A percentile compares a stretch with the other conserved stretches of the same genome.
Conservation (phyloP, 139 green algal species). For the Trebouxia sp. region DNA sequence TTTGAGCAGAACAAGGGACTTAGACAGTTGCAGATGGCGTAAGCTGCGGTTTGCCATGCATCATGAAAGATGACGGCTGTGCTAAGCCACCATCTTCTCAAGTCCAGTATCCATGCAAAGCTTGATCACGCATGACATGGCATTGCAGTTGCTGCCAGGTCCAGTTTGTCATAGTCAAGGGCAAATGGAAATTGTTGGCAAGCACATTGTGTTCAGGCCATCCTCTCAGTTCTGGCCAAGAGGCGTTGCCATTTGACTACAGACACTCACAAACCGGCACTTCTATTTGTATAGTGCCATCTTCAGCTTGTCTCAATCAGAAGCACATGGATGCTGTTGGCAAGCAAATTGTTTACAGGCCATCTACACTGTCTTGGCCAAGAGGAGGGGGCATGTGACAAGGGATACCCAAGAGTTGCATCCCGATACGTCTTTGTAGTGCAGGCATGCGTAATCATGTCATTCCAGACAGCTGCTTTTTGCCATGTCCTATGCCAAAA, state of each 20-base stretch:
- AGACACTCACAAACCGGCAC: constrained; percentile 83
- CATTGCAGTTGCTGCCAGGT: too few relatives aligned
- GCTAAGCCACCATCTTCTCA: too few relatives aligned
- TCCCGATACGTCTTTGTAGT: constrained; percentile 88
- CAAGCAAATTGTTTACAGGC: constrained; percentile 90
- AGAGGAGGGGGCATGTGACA: constrained; percentile 91
- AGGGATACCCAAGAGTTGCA: constrained; percentile 82
- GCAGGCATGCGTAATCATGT: constrained; percentile 74
- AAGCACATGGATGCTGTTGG: too few relatives aligned
- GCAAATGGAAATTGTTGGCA: too few relatives aligned
- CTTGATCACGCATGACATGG: too few relatives aligned
- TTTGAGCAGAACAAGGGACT: too few relatives aligned
- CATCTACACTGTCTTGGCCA: constrained; percentile 96
- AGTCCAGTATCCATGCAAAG: too few relatives aligned
- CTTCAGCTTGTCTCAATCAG: too few relatives aligned
- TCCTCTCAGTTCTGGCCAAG: constrained; percentile 96
- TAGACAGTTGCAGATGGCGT: too few relatives aligned
- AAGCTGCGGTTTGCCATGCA: not conserved
- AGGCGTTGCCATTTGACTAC: constrained; percentile 89
- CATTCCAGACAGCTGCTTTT: not conserved
- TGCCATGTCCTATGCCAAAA: not conserved
- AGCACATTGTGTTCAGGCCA: constrained; percentile 93
- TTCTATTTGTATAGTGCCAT: too few relatives aligned
- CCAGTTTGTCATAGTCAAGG: too few relatives aligned
- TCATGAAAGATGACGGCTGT: not conserved